Evolutionary conservation across 202 grass and related monocot genomes (phyloP), one percentile per base, ranked within the genome.

Genomic region (Musa balbisiana): DNA sequence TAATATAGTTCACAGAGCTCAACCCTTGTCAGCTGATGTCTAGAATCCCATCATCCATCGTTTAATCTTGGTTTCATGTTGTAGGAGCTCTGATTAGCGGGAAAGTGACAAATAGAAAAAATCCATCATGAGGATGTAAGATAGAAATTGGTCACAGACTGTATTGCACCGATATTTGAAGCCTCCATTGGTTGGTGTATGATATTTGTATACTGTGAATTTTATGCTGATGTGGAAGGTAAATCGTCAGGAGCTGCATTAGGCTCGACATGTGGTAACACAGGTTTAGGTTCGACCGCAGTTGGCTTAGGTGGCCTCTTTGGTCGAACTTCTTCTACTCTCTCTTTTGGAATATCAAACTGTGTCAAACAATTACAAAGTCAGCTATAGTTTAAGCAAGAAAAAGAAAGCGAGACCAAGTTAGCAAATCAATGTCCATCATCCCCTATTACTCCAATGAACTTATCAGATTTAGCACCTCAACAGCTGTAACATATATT

Each of bases 181-280:
- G 56, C 56, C 8, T 60, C 56, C 55, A n/a, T 58, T 19, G 55
- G 55, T 14, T 17, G 13, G 3, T 58, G 13, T 58, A 58, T 58
- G 55, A 58, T 15, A 17, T 58, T 16, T 58, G 55, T 60, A 21
- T 60, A 67, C 10, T 67, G 64, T 17, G 51, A 73, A 14, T 26
- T 22, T 73, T 90, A 96, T 3, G 92, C 87, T 52, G 93, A 97
- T 72, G 93, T 97, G 82, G 80, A 80, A 13, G 87, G 87, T 76
- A 97, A 74, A 17, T 97, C 93, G 68, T 96, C 90, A 25, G 76
- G 73, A 11, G 14, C 78, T n/a, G 14, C 62, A 2, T 19, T 49
- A 25, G 78, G 64, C 9, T 70, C 53, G 0, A 52, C 53, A 29
- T 55, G 43, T 0, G 21, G 56, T 0, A 55, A 22, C 24, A 11